Evolutionary conservation across 2,329 filamentous ascomycete genomes (phyloP).

Genomic region (Coniochaeta sp.): DNA sequence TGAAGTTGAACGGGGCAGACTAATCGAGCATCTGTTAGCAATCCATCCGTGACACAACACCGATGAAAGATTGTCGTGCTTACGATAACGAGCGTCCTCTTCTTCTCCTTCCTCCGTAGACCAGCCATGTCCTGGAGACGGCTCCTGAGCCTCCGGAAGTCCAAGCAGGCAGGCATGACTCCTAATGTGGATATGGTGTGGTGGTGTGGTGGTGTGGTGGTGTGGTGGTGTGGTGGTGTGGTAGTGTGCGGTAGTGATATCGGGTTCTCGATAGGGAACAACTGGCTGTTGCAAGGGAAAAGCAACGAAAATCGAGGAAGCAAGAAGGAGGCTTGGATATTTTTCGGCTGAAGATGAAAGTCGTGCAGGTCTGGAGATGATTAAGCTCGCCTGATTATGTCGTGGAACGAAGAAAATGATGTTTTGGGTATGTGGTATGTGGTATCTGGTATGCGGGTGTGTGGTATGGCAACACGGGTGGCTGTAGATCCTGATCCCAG

Average conservation of each 20-base stretch:
- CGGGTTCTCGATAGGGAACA: no score
- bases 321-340: background rate
- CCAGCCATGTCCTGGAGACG: slow-evolving; percentile 36
- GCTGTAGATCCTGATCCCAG: no score
- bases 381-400: slow-evolving; percentile 1
- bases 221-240: no score
- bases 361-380: background rate
- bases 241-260: background rate
- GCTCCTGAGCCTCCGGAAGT: slow-evolving; percentile 35
- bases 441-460: no score
- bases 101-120: slow-evolving; percentile 31
- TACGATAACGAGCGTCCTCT: slow-evolving; percentile 40
- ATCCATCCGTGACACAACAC: no score
- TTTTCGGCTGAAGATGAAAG: background rate
- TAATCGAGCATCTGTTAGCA: slow-evolving; percentile 22
- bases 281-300: no score
- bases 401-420: slow-evolving; percentile 1
- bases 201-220: no score
- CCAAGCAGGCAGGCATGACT: slow-evolving; percentile 30
- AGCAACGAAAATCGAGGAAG: background rate
- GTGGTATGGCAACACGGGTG: background rate
- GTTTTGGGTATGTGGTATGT: no score
- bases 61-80: slow-evolving; percentile 18
- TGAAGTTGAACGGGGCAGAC: slow-evolving; percentile 54
- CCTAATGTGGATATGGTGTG: no score